Conservation (phyloP, 2,329 filamentous ascomycete genomes). For the Ophiostoma sp. region DNA sequence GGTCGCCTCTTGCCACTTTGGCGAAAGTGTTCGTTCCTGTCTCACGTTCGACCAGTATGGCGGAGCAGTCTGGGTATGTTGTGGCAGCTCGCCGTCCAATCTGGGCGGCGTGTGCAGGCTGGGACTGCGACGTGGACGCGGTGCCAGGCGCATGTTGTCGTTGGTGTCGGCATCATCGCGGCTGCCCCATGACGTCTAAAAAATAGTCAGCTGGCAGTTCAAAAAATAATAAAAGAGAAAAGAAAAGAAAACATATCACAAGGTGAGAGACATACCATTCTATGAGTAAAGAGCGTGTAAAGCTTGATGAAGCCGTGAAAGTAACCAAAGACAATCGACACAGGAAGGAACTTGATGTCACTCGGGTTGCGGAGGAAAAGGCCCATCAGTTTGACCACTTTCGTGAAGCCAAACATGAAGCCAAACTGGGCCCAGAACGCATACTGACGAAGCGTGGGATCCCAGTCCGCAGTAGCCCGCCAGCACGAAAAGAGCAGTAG, state of each 20-base stretch:
- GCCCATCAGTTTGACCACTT: conserved; percentile 85
- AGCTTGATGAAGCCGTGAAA: conserved; percentile 92
- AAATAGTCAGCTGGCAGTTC: conserved; percentile 5
- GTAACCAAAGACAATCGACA: conserved; percentile 90
- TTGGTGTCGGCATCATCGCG: conserved; percentile 87
- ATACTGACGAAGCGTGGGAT: conserved; percentile 51
- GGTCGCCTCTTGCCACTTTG: conserved; percentile 13
- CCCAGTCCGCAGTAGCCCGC: conserved; percentile 66
- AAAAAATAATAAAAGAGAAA: background rate
- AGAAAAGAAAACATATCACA: background rate
- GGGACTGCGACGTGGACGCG: conserved; percentile 26
- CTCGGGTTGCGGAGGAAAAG: conserved; percentile 82
- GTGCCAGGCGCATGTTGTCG: conserved; percentile 47
- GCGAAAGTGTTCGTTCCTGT: background rate
- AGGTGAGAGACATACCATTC: conserved; percentile 58
- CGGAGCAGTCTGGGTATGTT: conserved; percentile 11
- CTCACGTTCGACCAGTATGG: background rate
- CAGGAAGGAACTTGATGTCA: conserved; percentile 75
- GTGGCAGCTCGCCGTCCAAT: conserved; percentile 20
- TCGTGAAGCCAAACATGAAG: conserved; percentile 81
- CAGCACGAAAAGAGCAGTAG: conserved; percentile 69
- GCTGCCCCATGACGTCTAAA: conserved; percentile 91
- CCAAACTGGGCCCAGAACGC: conserved; percentile 63
- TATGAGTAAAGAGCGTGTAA: conserved; percentile 78
- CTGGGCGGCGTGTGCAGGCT: conserved; percentile 45